phyloP scores from a whole-genome alignment of 108 stramenopile genomes.

The Nitzschia sp. region DNA sequence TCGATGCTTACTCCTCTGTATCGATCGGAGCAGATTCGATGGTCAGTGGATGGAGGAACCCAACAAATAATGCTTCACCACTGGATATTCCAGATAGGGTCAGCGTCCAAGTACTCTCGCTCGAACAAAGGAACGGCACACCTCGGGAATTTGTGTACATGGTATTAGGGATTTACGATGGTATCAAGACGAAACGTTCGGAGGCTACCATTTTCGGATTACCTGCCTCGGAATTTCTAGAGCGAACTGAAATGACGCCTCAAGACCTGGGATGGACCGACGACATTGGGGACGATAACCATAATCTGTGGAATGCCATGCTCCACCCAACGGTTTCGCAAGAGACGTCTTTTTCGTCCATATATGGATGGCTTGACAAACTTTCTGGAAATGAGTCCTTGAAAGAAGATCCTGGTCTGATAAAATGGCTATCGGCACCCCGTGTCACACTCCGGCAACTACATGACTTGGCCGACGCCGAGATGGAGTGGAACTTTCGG shows the following conservation, averaged over 20 bases:
- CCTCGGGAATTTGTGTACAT: conserved; percentile 42
- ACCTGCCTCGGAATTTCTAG: conserved; percentile 42
- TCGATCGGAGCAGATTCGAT: conserved; percentile 39
- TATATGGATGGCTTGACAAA: conserved; percentile 37
- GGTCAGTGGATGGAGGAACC: conserved; percentile 51
- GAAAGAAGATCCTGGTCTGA: conserved; percentile 27
- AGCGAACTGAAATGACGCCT: conserved; percentile 27
- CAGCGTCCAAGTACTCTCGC: conserved; percentile 56
- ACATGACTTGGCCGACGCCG: conserved; percentile 52
- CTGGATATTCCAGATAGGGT: conserved; percentile 39
- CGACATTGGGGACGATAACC: conserved; percentile 23
- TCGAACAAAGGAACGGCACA: not conserved
- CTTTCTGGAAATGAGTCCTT: conserved; percentile 16
- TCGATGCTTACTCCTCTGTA: conserved; percentile 19
- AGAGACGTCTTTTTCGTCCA: conserved; percentile 47
- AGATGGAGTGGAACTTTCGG: conserved; percentile 50
- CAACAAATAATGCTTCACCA: conserved; percentile 1
- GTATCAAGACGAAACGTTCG: conserved; percentile 43
- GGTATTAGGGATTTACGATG: conserved; percentile 65
- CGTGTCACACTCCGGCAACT: conserved; percentile 56
- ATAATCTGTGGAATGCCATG: conserved; percentile 70
- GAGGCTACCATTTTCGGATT: conserved; percentile 50
- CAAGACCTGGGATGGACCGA: conserved; percentile 53
- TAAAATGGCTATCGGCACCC: conserved; percentile 42
- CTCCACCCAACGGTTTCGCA: conserved; percentile 49